Percentiles rank a stretch among this genome's conserved stretches.
These are phyloP conservation scores for Phtheirospermum japonicum DNA, from an alignment of 257 asterid genomes.

Conservation along the genomic window DNA sequence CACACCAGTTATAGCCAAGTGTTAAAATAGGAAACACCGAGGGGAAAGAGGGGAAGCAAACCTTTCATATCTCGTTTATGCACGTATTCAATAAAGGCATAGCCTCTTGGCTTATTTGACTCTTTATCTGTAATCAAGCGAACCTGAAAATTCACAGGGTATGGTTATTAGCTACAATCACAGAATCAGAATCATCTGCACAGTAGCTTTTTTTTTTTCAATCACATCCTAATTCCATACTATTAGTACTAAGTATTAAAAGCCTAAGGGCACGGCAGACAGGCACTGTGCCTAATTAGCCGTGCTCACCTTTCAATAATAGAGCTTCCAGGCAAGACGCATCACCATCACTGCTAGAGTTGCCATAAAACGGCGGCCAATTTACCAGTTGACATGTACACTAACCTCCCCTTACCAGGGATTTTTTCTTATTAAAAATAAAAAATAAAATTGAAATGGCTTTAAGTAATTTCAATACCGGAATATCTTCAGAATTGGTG, in stretches of 20 bases:
- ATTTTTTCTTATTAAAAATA: conserved; percentile 30
- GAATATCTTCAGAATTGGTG: conserved; percentile 69
- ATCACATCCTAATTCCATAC: conserved; percentile 24
- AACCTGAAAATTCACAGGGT: conserved; percentile 59
- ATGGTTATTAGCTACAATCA: conserved; percentile 27
- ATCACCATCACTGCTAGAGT: conserved; percentile 93
- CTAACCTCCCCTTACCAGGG: conserved; percentile 99
- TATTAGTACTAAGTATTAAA: conserved; percentile 36
- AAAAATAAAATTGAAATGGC: conserved; percentile 33
- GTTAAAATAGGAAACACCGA: background rate
- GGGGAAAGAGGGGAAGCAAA: conserved; percentile 25
- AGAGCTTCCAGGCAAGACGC: conserved; percentile 93
- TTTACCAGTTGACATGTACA: conserved; percentile 67
- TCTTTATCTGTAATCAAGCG: conserved; percentile 73
- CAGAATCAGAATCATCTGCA: conserved; percentile 16
- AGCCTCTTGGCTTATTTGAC: conserved; percentile 87
- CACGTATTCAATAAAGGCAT: conserved; percentile 85
- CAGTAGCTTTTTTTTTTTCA: conserved; percentile 15
- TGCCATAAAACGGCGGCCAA: conserved; percentile 71
- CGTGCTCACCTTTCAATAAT: conserved; percentile 96
- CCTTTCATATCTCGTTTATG: conserved; percentile 98
- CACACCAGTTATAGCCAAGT: conserved; percentile 23
- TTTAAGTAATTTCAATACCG: conserved; percentile 53
- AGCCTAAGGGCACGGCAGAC: conserved; percentile 96
- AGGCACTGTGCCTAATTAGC: conserved; percentile 96